Evolutionary conservation across 2,329 filamentous ascomycete genomes (phyloP).

Genomic region (Phyllosticta citrichinensis): DNA sequence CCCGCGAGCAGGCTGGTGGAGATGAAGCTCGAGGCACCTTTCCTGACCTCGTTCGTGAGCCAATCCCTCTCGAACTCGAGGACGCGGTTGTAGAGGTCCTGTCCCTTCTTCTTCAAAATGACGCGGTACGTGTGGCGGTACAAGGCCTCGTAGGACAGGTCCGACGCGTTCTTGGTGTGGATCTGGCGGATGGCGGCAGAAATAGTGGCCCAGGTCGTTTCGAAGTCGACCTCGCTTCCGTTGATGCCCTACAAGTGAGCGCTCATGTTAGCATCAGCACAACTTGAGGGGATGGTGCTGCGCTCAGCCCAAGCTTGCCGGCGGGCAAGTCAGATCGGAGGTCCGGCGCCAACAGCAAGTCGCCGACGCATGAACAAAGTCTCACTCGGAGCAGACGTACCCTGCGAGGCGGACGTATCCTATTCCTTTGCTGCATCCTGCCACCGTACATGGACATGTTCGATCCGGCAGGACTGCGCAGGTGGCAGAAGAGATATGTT

Average conservation of each 20-base stretch:
- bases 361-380: not conserved
- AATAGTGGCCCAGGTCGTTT: conserved; percentile 72
- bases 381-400: conserved; percentile 38
- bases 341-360: not conserved
- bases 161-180: conserved; percentile 81
- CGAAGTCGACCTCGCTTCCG: conserved; percentile 64
- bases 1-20: conserved; percentile 56
- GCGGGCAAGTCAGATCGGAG: not conserved
- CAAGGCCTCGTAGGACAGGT: conserved; percentile 86
- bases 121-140: conserved; percentile 93
- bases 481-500: not conserved
- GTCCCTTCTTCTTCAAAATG: conserved; percentile 77
- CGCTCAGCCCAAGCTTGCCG: not conserved
- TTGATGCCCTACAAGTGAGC: conserved; percentile 41
- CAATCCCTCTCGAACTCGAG: conserved; percentile 72
- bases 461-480: not conserved
- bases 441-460: conserved; percentile 10
- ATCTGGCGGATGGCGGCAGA: conserved; percentile 73
- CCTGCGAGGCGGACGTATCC: conserved; percentile 57
- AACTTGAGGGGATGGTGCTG: not conserved
- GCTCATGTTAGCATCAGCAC: not conserved
- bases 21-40: conserved; percentile 60
- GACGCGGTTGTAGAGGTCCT: conserved; percentile 70
- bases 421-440: conserved; percentile 34
- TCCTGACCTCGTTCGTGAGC: conserved; percentile 65